Percentiles rank a stretch among this genome's conserved stretches.
Conservation (phyloP, 305 asterid species). For the Ruellia speciosa region DNA sequence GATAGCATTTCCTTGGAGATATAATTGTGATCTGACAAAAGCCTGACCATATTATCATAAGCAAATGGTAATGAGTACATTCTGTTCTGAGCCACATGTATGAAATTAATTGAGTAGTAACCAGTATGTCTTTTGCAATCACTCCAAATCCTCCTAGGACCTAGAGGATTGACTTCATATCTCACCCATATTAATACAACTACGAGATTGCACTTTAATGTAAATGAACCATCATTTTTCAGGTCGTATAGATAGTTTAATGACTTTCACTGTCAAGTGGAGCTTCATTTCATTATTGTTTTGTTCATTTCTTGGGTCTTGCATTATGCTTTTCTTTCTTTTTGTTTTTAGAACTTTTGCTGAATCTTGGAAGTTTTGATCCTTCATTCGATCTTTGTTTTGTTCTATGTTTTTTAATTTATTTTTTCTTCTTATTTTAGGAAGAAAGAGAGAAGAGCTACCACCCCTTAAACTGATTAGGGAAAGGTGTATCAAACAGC, state of each 20-base stretch:
- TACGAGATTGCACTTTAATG: no score
- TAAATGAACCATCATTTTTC: no score
- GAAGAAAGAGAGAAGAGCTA: constrained; percentile 58
- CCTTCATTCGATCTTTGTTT: not conserved
- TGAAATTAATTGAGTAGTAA: not conserved
- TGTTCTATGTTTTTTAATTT: not conserved
- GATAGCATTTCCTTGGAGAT: not conserved
- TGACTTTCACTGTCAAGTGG: no score
- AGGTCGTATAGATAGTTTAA: no score
- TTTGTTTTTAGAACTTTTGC: no score
- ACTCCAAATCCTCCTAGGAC: no score
- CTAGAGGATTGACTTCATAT: no score
- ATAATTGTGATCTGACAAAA: not conserved
- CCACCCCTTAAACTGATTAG: constrained; percentile 58
- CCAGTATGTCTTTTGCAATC: no score
- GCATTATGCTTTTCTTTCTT: no score
- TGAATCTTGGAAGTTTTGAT: not conserved
- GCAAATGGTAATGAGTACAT: not conserved
- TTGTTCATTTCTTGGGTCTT: no score
- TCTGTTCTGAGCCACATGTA: not conserved
- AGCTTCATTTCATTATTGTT: no score
- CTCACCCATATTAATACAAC: no score
- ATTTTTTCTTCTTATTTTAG: constrained; percentile 25
- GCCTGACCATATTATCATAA: not conserved
- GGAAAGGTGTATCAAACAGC: constrained; percentile 66